Evolutionary conservation across 495 filamentous ascomycete species (phyloP).

Genomic region (Podospora appendiculata): DNA sequence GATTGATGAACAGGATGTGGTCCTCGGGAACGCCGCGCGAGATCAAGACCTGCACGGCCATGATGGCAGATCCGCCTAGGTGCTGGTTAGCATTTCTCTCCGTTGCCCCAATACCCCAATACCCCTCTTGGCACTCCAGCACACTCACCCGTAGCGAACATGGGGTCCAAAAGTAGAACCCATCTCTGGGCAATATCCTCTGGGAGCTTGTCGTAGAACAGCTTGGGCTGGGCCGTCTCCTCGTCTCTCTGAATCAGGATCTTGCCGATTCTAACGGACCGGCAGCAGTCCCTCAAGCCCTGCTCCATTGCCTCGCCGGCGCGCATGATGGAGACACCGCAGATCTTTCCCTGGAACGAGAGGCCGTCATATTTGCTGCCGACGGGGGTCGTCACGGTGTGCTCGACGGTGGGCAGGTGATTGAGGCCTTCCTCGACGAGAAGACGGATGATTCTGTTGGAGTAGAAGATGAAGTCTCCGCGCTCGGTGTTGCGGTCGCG

Average conservation of each 20-base stretch:
- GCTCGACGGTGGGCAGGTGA: slow-evolving; percentile 84
- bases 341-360: slow-evolving; percentile 95
- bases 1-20: slow-evolving; percentile 88
- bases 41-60: slow-evolving; percentile 89
- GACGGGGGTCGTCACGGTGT: slow-evolving; percentile 83
- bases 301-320: slow-evolving; percentile 99
- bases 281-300: slow-evolving; percentile 90
- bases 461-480: slow-evolving; percentile 98
- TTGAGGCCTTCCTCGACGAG: slow-evolving; percentile 96
- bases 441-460: slow-evolving; percentile 96
- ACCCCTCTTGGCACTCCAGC: background rate
- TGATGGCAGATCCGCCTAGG: slow-evolving; percentile 84
- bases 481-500: slow-evolving; percentile 80
- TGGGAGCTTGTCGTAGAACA: slow-evolving; percentile 96
- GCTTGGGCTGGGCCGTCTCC: slow-evolving; percentile 80
- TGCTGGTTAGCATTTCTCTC: slow-evolving; percentile 4
- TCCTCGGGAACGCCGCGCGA: slow-evolving; percentile 88
- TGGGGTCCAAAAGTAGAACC: slow-evolving; percentile 94
- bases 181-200: slow-evolving; percentile 86
- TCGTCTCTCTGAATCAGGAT: slow-evolving; percentile 97
- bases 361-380: slow-evolving; percentile 85
- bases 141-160: slow-evolving; percentile 88
- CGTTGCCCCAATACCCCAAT: background rate
- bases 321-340: slow-evolving; percentile 96
- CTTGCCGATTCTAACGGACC: slow-evolving; percentile 93